Evolutionary conservation across 352 stramenopile genomes (phyloP), one percentile per base, ranked within the genome.

Genomic region (Globisporangium cylindrosporum): DNA sequence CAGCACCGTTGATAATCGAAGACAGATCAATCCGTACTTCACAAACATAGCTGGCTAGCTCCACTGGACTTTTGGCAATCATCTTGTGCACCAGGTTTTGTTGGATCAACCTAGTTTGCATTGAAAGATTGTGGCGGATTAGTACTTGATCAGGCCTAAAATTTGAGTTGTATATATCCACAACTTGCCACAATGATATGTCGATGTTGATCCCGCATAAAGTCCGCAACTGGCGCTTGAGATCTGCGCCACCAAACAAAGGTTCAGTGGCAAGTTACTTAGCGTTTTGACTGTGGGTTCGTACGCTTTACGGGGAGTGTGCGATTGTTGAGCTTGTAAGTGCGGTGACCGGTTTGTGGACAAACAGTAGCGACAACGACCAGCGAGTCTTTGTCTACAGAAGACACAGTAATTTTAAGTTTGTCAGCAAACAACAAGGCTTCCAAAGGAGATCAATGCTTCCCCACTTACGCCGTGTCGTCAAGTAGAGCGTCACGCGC

Each of bases 131-230:
- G 18, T 18, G 4, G 22, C 4, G 18, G 4, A 20, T 49, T 15
- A 49, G 15, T 49, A 49, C 18, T 49, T 22, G 41, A n/a, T 22
- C 15, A 20, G 41, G 41, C 10, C 41, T 9, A 18, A 15, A 49
- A 49, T 49, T 6, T 49, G 41, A 18, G 6, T 34, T 27, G 15
- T 18, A 38, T 22, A 15, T n/a, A 48, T 64, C 1, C 1, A 75
- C 4, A 46, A 5, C 15, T 54, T 64, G 80, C 77, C 77, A 84
- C 10, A 80, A 53, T 9, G 77, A 78, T 20, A 82, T 58, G 63
- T 84, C 75, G 41, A 79, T 72, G 60, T 79, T 82, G 61, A 84
- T 75, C 10, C 77, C 75, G 29, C 77, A 82, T 25, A 73, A 43
- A 10, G 66, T 46, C 9, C 75, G 69, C n/a, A 84, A 25, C 8